Evolutionary conservation across 768 basidiomycete species (phyloP).

Genomic region (Macrolepiota dolichaula): DNA sequence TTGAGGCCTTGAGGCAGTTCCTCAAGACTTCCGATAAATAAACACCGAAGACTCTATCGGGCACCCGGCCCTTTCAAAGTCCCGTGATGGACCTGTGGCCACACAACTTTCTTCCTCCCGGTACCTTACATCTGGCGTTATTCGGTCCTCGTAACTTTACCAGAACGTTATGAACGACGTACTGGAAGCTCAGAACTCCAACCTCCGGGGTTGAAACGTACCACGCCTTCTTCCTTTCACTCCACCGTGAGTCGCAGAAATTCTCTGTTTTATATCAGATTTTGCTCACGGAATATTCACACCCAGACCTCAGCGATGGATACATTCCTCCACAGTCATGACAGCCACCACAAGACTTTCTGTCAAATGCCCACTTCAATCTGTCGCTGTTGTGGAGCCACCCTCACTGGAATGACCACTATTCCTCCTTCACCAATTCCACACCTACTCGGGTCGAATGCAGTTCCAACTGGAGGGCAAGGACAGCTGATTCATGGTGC

Average conservation of each 20-base stretch:
- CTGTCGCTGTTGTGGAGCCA: slow-evolving; percentile 5
- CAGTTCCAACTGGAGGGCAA: slow-evolving; percentile 9
- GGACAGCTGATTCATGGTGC: neutral
- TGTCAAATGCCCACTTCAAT: neutral
- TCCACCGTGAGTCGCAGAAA: neutral
- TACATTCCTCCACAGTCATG: neutral
- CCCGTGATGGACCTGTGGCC: slow-evolving; percentile 11
- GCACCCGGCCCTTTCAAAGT: slow-evolving; percentile 11
- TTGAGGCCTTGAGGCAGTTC: neutral
- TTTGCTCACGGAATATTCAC: neutral
- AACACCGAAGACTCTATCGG: slow-evolving; percentile 4
- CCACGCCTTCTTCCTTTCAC: neutral
- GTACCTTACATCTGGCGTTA: slow-evolving; percentile 4
- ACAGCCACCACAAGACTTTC: neutral
- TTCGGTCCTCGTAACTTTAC: slow-evolving; percentile 1
- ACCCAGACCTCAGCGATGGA: neutral
- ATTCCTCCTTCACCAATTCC: slow-evolving; percentile 13
- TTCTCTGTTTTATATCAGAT: neutral
- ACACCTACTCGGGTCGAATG: slow-evolving; percentile 13
- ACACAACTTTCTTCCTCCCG: slow-evolving; percentile 4
- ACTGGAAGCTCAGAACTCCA: slow-evolving; percentile 1
- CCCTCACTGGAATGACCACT: slow-evolving; percentile 1
- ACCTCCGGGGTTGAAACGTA: neutral
- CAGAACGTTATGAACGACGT: neutral
- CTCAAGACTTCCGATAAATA: neutral